Evolutionary conservation across 805 yeast species (phyloP), one percentile per base, ranked within the genome.

Genomic region (Yarrowia sp.): DNA sequence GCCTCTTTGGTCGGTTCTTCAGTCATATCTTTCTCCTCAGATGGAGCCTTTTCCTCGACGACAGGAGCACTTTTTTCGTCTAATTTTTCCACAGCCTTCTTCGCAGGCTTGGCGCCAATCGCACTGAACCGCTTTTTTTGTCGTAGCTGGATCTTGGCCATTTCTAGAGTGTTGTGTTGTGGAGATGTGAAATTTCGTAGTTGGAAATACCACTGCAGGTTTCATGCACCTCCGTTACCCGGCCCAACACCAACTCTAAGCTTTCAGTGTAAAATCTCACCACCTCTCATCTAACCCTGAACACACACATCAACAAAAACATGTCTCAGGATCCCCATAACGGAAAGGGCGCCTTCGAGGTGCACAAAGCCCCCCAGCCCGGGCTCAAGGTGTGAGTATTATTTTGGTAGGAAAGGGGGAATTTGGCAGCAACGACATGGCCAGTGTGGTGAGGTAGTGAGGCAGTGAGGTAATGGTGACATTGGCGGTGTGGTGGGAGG

Each of bases 41-140:
- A n/a, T 13, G 55, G 8, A 36, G 17, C 57, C 13, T 28, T 31
- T 4, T 13, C 41, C 15, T 15, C 11, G 28, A 22, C 28, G 28
- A 22, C 5, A 22, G 28, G 28, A 22, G 28, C 28, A 22, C 28
- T 22, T 22, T 22, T 22, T 22, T 22, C 28, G 28, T 22, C 28
- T 5, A 22, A 22, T 18, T 42, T 42, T 3, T n/a, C 47, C 28
- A 22, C 28, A 22, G 17, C 32, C 31, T 43, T 36, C 42, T 50
- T 66, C 9, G 22, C 53, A 0, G 57, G 38, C 41, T 60, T 33
- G 38, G 39, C 32, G 9, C 41, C 51, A 31, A 43, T 9, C 11
- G 65, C 67, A 4, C 51, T 45, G 35, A 44, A 47, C 11, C 66
- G 65, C 13, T 65, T 60, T 44, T 53, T 65, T 18, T 36, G 68